Evolutionary conservation across 2,329 filamentous ascomycete genomes (phyloP), one percentile per base, ranked within the genome.

Genomic region (Colletotrichum echinochloae): DNA sequence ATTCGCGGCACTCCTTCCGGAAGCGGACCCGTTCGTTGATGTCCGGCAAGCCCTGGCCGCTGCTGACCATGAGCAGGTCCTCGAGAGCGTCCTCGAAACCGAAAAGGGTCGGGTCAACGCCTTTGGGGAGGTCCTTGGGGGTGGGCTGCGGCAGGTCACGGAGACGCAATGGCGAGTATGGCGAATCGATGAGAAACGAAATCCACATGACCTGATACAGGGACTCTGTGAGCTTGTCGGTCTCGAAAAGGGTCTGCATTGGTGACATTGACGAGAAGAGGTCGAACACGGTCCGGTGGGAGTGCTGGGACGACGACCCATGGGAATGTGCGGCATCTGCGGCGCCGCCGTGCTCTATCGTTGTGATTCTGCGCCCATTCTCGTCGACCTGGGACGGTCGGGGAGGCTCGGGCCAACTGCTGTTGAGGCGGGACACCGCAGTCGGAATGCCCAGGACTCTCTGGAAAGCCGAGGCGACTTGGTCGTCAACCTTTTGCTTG

Each of bases 51-150:
- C 78, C 76, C 8, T 80, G 78, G 5, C 82, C 83, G 18, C 82
- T 80, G n/a, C 81, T 82, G 23, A 83, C 81, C n/a, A 80, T 79
- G 16, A 89, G 79, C 20, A 90, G 82, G 72, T 89, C 87, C 74
- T 89, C 87, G 71, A 89, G 89, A 56, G 87, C 87, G 73, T 89
- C 87, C 39, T 84, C 81, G 73, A 88, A 89, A 11, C 85, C 86
- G 74, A 88, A 87, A 41, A 80, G 74, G 48, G 74, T 76, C 16
- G 78, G 56, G 66, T 83, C 80, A 39, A 79, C 71, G 54, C 79
- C 78, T 5, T 77, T 70, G 11, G 83, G 81, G 1, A 82, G 78
- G 72, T 85, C 85, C 9, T 76, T 80, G 0, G 87, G 86, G 0
- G 80, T 74, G 2, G 87, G 87, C 70, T 84, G 85, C 9, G 79